Percentiles rank a stretch among this genome's conserved stretches.
Evolutionary conservation across 257 asterid genomes (phyloP).

Genomic region (Rehmannia glutinosa): DNA sequence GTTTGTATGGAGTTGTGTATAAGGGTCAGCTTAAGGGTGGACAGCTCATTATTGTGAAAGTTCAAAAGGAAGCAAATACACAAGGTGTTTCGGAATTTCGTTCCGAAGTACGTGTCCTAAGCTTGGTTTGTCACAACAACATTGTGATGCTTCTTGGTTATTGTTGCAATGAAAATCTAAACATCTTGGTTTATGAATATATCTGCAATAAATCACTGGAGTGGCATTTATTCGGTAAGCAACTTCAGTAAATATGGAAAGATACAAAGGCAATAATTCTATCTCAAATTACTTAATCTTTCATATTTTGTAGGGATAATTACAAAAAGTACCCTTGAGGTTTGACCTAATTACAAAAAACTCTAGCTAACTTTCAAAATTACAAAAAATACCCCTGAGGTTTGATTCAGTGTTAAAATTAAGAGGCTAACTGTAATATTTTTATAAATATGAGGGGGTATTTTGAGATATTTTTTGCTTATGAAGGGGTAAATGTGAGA

Average conservation of each 20-base stretch:
- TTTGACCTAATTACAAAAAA: too few species aligned
- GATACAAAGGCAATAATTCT: not conserved
- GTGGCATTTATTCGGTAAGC: slow-evolving; percentile 73
- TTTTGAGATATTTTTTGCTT: too few species aligned
- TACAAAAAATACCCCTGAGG: too few species aligned
- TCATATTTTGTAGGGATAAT: too few species aligned
- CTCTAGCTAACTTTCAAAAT: too few species aligned
- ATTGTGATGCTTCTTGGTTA: slow-evolving; percentile 68
- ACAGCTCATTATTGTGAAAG: slow-evolving; percentile 50
- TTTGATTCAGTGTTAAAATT: too few species aligned
- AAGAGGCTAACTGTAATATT: too few species aligned
- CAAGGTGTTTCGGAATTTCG: slow-evolving; percentile 42
- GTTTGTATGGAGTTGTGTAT: slow-evolving; percentile 52
- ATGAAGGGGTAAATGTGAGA: too few species aligned
- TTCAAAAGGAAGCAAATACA: slow-evolving; percentile 48
- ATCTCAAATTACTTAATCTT: not conserved
- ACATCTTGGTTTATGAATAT: slow-evolving; percentile 58
- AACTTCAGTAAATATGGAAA: not conserved
- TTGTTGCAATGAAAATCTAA: slow-evolving; percentile 42
- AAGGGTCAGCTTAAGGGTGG: slow-evolving; percentile 64
- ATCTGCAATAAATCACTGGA: too few species aligned
- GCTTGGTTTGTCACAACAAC: slow-evolving; percentile 56
- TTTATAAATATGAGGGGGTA: too few species aligned
- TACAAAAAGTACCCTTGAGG: too few species aligned
- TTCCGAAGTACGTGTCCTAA: slow-evolving; percentile 41